These are phyloP conservation scores for Catunica adiposa DNA, from an alignment of 2,329 filamentous ascomycete species.

Conservation along the genomic window DNA sequence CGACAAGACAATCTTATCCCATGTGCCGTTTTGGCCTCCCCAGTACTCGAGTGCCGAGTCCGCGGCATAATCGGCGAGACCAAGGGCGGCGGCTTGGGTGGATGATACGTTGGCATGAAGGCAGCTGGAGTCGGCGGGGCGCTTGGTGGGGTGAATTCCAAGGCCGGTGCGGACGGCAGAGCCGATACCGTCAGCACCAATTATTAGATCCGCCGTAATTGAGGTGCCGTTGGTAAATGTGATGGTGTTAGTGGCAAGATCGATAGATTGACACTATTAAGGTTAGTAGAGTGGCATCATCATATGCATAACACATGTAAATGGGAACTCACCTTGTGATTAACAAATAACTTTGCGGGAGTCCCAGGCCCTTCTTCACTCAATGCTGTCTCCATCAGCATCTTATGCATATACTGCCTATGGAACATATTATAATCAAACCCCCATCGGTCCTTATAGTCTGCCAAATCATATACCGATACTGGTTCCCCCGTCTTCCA, in stretches of 20 bases:
- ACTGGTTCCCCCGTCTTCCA: neutral
- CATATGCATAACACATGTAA: neutral
- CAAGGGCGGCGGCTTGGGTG: neutral
- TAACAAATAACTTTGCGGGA: neutral
- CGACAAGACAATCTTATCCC: conserved; percentile 1
- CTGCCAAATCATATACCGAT: neutral
- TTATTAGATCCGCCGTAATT: neutral
- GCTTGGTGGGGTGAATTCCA: neutral
- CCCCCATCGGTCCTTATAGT: neutral
- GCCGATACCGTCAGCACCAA: neutral
- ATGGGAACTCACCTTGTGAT: neutral
- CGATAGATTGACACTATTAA: neutral
- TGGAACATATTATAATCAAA: conserved; percentile 1
- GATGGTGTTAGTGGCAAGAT: neutral
- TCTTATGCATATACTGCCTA: conserved; percentile 4
- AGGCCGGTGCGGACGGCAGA: neutral
- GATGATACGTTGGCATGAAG: neutral
- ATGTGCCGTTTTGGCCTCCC: neutral
- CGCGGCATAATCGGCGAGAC: neutral
- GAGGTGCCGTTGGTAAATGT: neutral
- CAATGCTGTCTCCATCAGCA: neutral
- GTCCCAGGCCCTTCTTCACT: neutral
- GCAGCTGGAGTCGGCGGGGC: neutral
- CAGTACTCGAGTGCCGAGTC: neutral
- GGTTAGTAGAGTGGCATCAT: neutral